Percentiles rank a stretch among this genome's conserved stretches.
phyloP scores from a whole-genome alignment of 345 rosid species.

The Eutrema yunnanense region DNA sequence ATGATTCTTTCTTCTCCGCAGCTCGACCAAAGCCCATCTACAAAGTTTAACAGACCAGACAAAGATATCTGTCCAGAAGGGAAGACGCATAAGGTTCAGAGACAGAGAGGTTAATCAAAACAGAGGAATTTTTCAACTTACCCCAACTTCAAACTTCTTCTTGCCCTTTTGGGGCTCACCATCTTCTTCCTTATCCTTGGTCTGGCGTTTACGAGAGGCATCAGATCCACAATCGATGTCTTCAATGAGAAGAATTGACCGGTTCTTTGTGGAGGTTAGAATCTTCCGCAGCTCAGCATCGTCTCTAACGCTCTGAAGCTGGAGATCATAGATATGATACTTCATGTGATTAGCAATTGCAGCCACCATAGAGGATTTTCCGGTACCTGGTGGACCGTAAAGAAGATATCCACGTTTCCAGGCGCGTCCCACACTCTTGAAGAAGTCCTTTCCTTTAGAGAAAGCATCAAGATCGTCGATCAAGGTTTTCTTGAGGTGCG shows the following conservation, averaged over 20 bases:
- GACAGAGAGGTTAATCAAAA: background rate
- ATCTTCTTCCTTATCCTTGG: background rate
- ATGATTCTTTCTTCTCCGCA: conserved; percentile 26
- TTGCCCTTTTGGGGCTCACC: background rate
- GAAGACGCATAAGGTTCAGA: background rate
- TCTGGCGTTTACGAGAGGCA: conserved; percentile 10
- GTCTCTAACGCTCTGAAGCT: conserved; percentile 21
- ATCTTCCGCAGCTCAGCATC: conserved; percentile 22
- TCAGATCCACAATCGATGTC: conserved; percentile 30
- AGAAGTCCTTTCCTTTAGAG: conserved; percentile 20
- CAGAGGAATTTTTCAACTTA: background rate
- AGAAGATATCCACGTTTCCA: conserved; percentile 31
- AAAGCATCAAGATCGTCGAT: conserved; percentile 23
- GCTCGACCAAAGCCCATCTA: conserved; percentile 26
- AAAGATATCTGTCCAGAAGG: background rate
- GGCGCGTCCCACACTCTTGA: conserved; percentile 12
- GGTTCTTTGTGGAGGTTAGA: conserved; percentile 21
- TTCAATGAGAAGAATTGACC: conserved; percentile 27
- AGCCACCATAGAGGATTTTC: conserved; percentile 24
- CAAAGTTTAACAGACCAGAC: conserved; percentile 25
- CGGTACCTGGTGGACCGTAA: conserved; percentile 24
- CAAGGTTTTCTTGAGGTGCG: background rate
- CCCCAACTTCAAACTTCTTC: conserved; percentile 18
- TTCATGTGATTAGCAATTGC: conserved; percentile 31
- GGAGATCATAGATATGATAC: conserved; percentile 24